phyloP scores from a whole-genome alignment of 2,329 filamentous ascomycete genomes.

The Fusarium globosum region DNA sequence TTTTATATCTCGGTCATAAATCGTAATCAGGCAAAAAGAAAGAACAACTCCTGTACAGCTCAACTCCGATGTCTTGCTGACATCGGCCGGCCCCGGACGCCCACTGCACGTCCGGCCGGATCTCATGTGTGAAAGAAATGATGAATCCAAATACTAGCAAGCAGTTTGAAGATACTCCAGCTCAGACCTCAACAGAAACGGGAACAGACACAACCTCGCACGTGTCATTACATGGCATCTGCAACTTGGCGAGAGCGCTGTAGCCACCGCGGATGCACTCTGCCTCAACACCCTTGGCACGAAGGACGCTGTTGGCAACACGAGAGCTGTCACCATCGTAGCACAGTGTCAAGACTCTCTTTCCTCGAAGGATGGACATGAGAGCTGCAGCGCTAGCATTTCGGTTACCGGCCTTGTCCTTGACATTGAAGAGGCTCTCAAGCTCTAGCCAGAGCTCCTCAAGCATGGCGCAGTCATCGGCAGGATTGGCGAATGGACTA shows the following conservation, averaged over 20 bases:
- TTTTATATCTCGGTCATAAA: slow-evolving; percentile 11
- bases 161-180: background rate
- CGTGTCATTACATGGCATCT: slow-evolving; percentile 42
- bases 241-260: slow-evolving; percentile 41
- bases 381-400: slow-evolving; percentile 45
- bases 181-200: slow-evolving; percentile 41
- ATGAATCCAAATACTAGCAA: background rate
- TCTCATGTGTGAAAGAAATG: background rate
- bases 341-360: slow-evolving; percentile 60
- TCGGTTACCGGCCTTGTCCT: slow-evolving; percentile 43
- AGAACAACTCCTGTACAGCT: slow-evolving; percentile 1
- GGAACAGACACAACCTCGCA: slow-evolving; percentile 39
- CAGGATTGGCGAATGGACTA: slow-evolving; percentile 55
- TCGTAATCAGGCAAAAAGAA: slow-evolving; percentile 13
- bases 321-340: slow-evolving; percentile 65
- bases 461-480: slow-evolving; percentile 57
- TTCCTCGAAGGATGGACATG: slow-evolving; percentile 47
- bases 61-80: background rate
- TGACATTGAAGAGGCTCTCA: slow-evolving; percentile 55
- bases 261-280: slow-evolving; percentile 59
- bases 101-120: slow-evolving; percentile 41
- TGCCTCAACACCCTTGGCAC: slow-evolving; percentile 61
- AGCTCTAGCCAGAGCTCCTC: slow-evolving; percentile 61
- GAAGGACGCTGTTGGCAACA: slow-evolving; percentile 65
- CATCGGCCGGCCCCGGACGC: slow-evolving; percentile 24